phyloP scores from a whole-genome alignment of 805 yeast species.

The Kockiozyma suomiensis region DNA sequence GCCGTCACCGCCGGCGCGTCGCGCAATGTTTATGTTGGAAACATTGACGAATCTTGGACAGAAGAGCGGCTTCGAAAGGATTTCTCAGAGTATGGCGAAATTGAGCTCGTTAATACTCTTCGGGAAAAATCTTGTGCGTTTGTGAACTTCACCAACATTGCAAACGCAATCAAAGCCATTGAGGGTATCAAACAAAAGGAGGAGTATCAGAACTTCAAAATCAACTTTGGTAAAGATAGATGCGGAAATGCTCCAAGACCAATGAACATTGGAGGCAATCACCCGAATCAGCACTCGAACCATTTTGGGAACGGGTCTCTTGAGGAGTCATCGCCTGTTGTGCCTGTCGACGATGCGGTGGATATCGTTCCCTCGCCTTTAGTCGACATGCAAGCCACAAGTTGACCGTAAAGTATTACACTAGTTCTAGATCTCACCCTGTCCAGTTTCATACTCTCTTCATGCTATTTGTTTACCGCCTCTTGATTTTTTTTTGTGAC shows the following conservation, averaged over 20 bases:
- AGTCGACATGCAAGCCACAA: background rate
- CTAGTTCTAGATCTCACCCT: background rate
- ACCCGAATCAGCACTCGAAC: background rate
- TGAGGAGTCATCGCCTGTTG: background rate
- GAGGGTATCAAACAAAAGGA: slow-evolving; percentile 82
- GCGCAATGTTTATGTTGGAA: slow-evolving; percentile 88
- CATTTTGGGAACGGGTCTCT: background rate
- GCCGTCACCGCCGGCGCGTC: slow-evolving; percentile 95
- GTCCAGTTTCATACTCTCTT: background rate
- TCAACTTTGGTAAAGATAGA: slow-evolving; percentile 91
- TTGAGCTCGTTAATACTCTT: slow-evolving; percentile 89
- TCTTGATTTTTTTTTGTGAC: background rate
- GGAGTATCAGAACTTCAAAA: slow-evolving; percentile 65
- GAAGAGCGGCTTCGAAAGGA: slow-evolving; percentile 67
- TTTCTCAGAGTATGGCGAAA: slow-evolving; percentile 84
- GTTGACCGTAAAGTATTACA: background rate
- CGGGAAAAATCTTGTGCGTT: slow-evolving; percentile 86
- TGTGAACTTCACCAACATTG: slow-evolving; percentile 86
- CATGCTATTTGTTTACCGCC: background rate
- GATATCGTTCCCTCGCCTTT: background rate
- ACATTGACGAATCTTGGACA: slow-evolving; percentile 51
- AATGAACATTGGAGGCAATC: slow-evolving; percentile 5
- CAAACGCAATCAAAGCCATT: slow-evolving; percentile 87
- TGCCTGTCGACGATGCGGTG: background rate
- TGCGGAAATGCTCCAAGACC: slow-evolving; percentile 89